Conservation (phyloP, 768 basidiomycete species). For the Collybiopsis luxurians region DNA sequence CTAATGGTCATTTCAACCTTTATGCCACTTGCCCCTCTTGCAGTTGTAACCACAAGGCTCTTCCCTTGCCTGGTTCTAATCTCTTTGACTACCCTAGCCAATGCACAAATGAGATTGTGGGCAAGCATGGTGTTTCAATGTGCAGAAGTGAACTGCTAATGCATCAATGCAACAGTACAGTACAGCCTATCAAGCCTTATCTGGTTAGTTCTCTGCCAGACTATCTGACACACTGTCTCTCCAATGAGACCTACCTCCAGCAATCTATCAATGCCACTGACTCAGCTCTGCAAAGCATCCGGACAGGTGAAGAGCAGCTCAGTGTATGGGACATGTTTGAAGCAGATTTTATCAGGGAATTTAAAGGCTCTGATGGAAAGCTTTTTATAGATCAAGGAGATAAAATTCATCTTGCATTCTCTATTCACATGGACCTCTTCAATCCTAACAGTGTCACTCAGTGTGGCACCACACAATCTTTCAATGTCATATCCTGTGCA, state of each 20-base stretch:
- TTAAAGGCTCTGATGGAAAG: conserved; percentile 21
- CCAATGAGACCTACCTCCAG: conserved; percentile 13
- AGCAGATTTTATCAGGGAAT: conserved; percentile 24
- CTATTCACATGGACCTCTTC: conserved; percentile 32
- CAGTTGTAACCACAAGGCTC: not conserved
- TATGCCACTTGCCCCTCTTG: conserved; percentile 1
- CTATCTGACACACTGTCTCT: conserved; percentile 16
- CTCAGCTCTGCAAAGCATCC: not conserved
- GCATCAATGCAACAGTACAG: not conserved
- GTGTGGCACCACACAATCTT: conserved; percentile 23
- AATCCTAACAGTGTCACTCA: conserved; percentile 25
- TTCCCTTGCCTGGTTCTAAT: not conserved
- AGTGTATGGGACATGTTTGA: conserved; percentile 19
- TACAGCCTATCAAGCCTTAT: conserved; percentile 16
- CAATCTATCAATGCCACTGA: conserved; percentile 16
- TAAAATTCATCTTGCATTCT: conserved; percentile 21
- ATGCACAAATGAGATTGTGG: conserved; percentile 8
- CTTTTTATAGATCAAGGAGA: conserved; percentile 18
- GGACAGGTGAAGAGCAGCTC: conserved; percentile 1
- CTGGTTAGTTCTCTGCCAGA: conserved; percentile 18
- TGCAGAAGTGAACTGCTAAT: conserved; percentile 2
- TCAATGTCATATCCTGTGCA: conserved; percentile 27
- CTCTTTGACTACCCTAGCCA: conserved; percentile 3
- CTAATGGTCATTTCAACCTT: not conserved
- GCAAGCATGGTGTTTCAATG: not conserved